Evolutionary conservation across 331 rosid genomes (phyloP).

Genomic region (Rhamnella rubrinervis): DNA sequence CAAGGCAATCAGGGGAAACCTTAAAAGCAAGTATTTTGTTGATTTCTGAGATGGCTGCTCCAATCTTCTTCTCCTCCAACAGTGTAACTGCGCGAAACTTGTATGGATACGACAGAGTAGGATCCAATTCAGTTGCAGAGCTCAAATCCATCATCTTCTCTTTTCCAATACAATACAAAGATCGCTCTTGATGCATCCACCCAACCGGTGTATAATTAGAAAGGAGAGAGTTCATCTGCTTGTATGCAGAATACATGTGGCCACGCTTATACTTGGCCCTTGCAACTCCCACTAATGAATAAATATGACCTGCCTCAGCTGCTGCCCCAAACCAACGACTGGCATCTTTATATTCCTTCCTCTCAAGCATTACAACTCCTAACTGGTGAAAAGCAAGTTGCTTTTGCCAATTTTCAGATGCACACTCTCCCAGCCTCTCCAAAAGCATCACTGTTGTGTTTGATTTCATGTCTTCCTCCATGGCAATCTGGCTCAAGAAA

Average conservation of each 20-base stretch:
- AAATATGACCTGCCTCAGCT: slow-evolving; percentile 65
- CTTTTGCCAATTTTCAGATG: slow-evolving; percentile 70
- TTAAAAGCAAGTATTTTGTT: slow-evolving; percentile 70
- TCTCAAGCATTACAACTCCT: slow-evolving; percentile 84
- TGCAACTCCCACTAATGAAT: slow-evolving; percentile 74
- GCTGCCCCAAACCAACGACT: slow-evolving; percentile 74
- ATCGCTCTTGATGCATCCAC: slow-evolving; percentile 91
- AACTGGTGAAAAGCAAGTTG: slow-evolving; percentile 74
- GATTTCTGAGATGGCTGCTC: slow-evolving; percentile 68
- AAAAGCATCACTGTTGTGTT: slow-evolving; percentile 79
- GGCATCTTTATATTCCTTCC: slow-evolving; percentile 81
- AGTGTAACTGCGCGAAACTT: slow-evolving; percentile 60
- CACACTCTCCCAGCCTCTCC: slow-evolving; percentile 79
- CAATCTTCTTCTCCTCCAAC: slow-evolving; percentile 63
- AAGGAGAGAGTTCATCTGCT: slow-evolving; percentile 67
- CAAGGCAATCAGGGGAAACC: slow-evolving; percentile 84
- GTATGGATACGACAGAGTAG: slow-evolving; percentile 75
- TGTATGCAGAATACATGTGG: slow-evolving; percentile 73
- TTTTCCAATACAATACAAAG: slow-evolving; percentile 72
- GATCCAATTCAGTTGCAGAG: slow-evolving; percentile 83
- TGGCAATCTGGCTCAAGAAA: slow-evolving; percentile 69
- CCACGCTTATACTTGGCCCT: slow-evolving; percentile 81
- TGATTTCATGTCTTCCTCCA: slow-evolving; percentile 85
- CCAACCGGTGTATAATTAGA: slow-evolving; percentile 67
- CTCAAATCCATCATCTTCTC: slow-evolving; percentile 74